Base-by-base conservation (phyloP, 2,329 filamentous ascomycete genomes). In the Pseudohalonectria lignicola region DNA sequence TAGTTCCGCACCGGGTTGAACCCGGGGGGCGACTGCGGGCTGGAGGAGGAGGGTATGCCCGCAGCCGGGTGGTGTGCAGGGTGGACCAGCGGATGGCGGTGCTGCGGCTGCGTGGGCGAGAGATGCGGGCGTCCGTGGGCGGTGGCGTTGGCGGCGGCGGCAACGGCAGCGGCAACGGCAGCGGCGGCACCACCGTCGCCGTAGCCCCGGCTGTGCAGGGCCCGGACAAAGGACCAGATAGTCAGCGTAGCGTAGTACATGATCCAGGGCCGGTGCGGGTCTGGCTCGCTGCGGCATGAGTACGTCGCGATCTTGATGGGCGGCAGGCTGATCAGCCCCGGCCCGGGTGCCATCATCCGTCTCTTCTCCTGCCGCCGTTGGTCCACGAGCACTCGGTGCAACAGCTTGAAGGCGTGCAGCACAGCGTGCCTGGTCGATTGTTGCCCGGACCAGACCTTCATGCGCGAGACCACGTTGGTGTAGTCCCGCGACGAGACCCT, bases 251-350 rank as follows among this genome's bases (percentile, higher is more conserved):
- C 83, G 49, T 90, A 90, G 60, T 94, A 94, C 53, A 94, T 71
- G 31, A 93, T 83, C 86, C 87, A 94, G 0, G 87, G 85, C 19
- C 86, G 72, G 49, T 94, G 90, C 17, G 92, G 76, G 19, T 94
- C 74, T 21, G 80, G 76, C 52, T 94, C 87, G 46, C 82, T 79
- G 25, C 80, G 74, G 11, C 85, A 80, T 1, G 77, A 82, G 56
- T 94, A 94, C 15, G 47, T 40, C 28, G 70, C 60, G 4, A 50
- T 47, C 11, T 52, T 61, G 21, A 63, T 63, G 4, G 57, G 57
- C 12, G 59, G 60, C 15, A 51, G 45, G 21, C 40, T 53, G 30
- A 37, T 15, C 28, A 21, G 15, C 11, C 35, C 29, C 9, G 40
- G 30, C 5, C 40, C 34, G 7, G 37, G 28, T 5, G 35, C 43